phyloP scores from a whole-genome alignment of 129 eudicot species.

The Heracleum sosnowskyi region DNA sequence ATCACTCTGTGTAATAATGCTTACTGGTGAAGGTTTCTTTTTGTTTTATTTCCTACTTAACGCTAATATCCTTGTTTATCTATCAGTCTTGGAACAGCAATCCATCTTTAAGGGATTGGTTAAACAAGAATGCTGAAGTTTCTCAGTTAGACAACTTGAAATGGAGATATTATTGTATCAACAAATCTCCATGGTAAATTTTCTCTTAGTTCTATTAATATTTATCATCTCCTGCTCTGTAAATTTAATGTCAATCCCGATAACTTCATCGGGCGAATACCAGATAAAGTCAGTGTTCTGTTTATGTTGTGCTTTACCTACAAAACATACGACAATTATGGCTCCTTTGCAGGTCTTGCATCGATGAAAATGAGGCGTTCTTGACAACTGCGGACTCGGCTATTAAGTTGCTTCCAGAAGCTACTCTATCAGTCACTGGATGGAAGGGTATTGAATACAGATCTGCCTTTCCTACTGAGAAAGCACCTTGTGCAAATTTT shows the following conservation, averaged over 20 bases:
- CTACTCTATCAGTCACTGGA: constrained; percentile 55
- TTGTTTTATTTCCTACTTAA: background rate
- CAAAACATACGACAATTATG: background rate
- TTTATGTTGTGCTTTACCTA: background rate
- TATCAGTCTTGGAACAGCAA: constrained; percentile 78
- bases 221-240: background rate
- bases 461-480: constrained; percentile 60
- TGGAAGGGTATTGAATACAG: constrained; percentile 90
- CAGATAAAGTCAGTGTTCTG: background rate
- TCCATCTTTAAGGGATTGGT: constrained; percentile 74
- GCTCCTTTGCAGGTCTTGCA: constrained; percentile 59
- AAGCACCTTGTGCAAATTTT: constrained; percentile 86
- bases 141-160: constrained; percentile 64
- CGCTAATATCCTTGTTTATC: background rate
- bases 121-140: constrained; percentile 48
- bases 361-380: constrained; percentile 87
- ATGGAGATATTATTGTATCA: constrained; percentile 74
- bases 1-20: background rate
- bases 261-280: background rate
- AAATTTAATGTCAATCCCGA: background rate
- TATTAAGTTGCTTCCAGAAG: constrained; percentile 47
- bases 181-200: constrained; percentile 82
- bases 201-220: background rate
- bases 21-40: background rate
- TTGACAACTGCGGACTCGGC: constrained; percentile 89